phyloP scores from a whole-genome alignment of 495 filamentous ascomycete species.

The Aspergillus mulundensis region DNA sequence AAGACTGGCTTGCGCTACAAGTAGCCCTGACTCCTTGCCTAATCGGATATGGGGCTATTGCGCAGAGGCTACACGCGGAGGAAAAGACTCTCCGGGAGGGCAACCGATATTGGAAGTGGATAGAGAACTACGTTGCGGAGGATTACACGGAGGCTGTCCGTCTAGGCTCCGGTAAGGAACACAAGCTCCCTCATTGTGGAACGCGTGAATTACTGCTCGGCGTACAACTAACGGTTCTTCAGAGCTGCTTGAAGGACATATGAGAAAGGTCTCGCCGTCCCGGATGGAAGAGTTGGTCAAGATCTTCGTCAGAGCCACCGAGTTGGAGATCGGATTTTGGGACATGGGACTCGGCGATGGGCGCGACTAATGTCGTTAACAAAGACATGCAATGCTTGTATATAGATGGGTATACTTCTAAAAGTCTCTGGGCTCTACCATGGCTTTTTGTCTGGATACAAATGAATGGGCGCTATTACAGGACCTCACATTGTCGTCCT shows the following conservation, averaged over 20 bases:
- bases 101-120: conserved; percentile 88
- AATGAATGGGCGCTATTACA: no score
- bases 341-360: conserved; percentile 61
- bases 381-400: neutral
- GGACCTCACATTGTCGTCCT: no score
- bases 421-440: neutral
- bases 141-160: conserved; percentile 69
- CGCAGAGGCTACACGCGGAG: conserved; percentile 57
- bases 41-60: conserved; percentile 80
- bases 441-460: no score
- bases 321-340: conserved; percentile 90
- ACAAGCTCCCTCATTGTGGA: conserved; percentile 7
- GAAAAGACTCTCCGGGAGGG: conserved; percentile 52
- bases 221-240: conserved; percentile 19
- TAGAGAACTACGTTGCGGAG: conserved; percentile 75
- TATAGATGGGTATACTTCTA: neutral
- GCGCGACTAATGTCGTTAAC: neutral
- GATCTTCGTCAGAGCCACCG: conserved; percentile 83
- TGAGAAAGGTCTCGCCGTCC: conserved; percentile 61
- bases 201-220: neutral
- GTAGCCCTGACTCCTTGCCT: conserved; percentile 80
- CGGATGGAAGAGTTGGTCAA: conserved; percentile 75
- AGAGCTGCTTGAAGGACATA: conserved; percentile 71
- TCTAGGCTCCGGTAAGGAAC: conserved; percentile 57
- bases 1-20: conserved; percentile 81